phyloP scores from a whole-genome alignment of 371 early-diverging fungal species.

The Chytridiales sp. region DNA sequence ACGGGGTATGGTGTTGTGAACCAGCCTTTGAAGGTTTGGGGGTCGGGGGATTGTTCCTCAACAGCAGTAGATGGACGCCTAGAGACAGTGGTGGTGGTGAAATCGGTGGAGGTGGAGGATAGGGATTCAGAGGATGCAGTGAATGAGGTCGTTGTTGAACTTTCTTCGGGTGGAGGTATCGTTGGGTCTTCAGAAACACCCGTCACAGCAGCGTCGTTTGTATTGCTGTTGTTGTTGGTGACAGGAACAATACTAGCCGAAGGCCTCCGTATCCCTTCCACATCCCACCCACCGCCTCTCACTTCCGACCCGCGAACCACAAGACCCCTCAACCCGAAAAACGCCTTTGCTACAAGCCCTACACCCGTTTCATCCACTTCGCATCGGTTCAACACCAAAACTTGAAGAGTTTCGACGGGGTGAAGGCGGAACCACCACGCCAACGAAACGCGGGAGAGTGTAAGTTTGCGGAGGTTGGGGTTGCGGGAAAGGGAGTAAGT shows the following conservation, averaged over 20 bases:
- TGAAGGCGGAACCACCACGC: constrained; percentile 45
- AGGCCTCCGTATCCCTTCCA: constrained; percentile 23
- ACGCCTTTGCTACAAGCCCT: constrained; percentile 30
- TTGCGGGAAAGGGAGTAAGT: constrained; percentile 18
- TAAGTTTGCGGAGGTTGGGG: constrained; percentile 20
- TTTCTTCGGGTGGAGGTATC: neutral
- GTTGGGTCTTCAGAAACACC: no score
- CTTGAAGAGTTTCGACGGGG: constrained; percentile 17
- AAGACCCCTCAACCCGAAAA: constrained; percentile 16
- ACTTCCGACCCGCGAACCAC: constrained; percentile 34
- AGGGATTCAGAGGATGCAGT: no score
- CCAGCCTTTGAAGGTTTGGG: no score
- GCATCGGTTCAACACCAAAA: constrained; percentile 28
- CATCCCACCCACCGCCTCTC: constrained; percentile 30
- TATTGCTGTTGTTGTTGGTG: neutral
- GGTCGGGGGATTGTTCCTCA: no score
- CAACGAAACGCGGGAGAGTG: constrained; percentile 29
- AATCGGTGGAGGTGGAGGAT: no score
- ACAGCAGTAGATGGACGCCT: no score
- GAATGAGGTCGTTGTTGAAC: neutral
- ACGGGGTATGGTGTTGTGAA: no score
- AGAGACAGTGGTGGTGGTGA: no score
- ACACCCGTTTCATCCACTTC: constrained; percentile 40
- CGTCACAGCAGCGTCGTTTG: neutral
- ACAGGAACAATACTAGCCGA: no score